Base-by-base conservation (phyloP, 1,284 basidiomycete genomes). In the Sphaerobolus stellatus region DNA sequence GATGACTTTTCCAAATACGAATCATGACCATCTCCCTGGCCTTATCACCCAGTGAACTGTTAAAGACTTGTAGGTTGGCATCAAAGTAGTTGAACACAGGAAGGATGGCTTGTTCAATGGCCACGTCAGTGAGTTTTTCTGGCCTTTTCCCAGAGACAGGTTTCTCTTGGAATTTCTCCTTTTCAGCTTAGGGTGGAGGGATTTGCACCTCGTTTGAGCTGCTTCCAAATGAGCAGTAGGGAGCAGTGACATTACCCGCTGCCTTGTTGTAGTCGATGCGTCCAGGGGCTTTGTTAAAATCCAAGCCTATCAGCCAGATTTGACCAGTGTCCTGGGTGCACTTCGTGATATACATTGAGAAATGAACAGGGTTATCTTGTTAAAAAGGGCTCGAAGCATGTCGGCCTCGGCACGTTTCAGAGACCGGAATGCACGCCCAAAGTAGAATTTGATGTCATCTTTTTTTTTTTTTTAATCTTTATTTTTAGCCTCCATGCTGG, bases 401-500 rank as follows among this genome's bases (percentile, higher is more conserved):
- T 99, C 96, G 22, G 83, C 86, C 68, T 99, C 95, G 0, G 94
- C 90, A 24, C 96, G 80, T 73, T 99, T 98, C 63, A 99, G 71
- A 46, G 89, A 94, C 34, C 96, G 81, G 79, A 99, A 99, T 1
- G 90, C 97, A 36, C 94, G 81, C 11, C 97, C 97, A 67, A 99
- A 99, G 75, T 94, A 94, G 77, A 98, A 99, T 61, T 93, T 90
- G 20, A 96, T 92, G 67, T 99, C 97, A 66, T 98, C 95, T 70
- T 96, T 92, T 77, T 98, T 96, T 45, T 94, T n/a, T n/a, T n/a
- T n/a, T n/a, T n/a, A n/a, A n/a, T n/a, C n/a, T n/a, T n/a, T n/a
- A n/a, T n/a, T n/a, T n/a, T n/a, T n/a, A n/a, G n/a, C 94, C 67
- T 99, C 97, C 94, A 99, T 98, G 68, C 93, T 96, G 51, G 99